Evolutionary conservation across 345 rosid genomes (phyloP).

Genomic region (Salix exigua): DNA sequence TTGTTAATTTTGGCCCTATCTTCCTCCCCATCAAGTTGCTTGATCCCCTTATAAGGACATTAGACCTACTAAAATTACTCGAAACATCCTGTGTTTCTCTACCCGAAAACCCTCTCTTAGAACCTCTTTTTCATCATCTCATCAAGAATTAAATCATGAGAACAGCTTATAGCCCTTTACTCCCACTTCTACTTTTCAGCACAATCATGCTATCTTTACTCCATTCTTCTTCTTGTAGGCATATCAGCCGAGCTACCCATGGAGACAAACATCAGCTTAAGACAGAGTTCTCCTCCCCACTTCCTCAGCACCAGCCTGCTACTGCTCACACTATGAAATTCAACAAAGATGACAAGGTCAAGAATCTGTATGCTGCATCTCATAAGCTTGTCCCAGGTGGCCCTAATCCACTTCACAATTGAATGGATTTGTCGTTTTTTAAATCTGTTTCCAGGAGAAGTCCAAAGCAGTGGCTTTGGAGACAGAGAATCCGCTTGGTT

Average conservation of each 20-base stretch:
- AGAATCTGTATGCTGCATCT: slow-evolving; percentile 14
- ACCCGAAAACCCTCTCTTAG: neutral
- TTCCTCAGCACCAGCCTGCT: slow-evolving; percentile 13
- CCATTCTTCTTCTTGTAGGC: slow-evolving; percentile 29
- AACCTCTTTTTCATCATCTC: neutral
- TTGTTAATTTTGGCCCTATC: neutral
- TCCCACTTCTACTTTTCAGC: slow-evolving; percentile 17
- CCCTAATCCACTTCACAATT: slow-evolving; percentile 63
- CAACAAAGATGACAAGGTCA: neutral
- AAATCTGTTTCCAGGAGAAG: neutral
- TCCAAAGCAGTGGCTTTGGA: no score
- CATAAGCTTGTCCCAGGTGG: slow-evolving; percentile 43
- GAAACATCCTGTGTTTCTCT: neutral
- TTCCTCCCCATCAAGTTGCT: neutral
- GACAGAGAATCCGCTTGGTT: slow-evolving; percentile 7
- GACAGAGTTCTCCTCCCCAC: slow-evolving; percentile 7
- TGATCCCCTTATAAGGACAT: slow-evolving; percentile 6
- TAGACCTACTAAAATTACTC: neutral
- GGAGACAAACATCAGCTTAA: slow-evolving; percentile 9
- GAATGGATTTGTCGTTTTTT: slow-evolving; percentile 1
- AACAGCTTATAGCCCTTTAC: neutral
- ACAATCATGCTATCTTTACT: slow-evolving; percentile 14
- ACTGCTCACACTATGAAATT: slow-evolving; percentile 6
- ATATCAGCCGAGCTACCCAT: neutral
- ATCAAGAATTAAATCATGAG: slow-evolving; percentile 17